phyloP scores from a whole-genome alignment of 2,329 filamentous ascomycete genomes.

The Daldinia eschscholtzii region DNA sequence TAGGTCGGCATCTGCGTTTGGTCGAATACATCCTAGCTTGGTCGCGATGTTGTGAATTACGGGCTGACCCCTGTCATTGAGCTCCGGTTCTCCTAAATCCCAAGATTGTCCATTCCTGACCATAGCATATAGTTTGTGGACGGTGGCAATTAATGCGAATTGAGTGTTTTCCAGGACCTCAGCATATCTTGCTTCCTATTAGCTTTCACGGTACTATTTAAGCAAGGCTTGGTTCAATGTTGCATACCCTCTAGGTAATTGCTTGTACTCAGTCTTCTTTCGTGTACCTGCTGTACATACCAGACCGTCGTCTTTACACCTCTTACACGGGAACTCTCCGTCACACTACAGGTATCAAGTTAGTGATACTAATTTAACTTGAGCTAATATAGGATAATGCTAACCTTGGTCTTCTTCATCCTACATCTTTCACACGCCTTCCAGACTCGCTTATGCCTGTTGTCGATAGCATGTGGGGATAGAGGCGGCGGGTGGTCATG shows the following conservation, averaged over 20 bases:
- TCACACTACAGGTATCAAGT: conserved; percentile 63
- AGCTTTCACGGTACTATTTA: conserved; percentile 36
- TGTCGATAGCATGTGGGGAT: conserved; percentile 60
- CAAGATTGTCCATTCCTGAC: conserved; percentile 69
- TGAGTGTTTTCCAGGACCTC: conserved; percentile 75
- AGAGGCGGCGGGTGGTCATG: conserved; percentile 57
- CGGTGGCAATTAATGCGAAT: conserved; percentile 72
- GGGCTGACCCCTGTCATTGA: conserved; percentile 73
- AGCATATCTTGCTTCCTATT: conserved; percentile 62
- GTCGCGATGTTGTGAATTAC: conserved; percentile 75
- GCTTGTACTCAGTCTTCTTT: conserved; percentile 78
- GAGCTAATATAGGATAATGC: conserved; percentile 20
- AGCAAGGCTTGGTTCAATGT: conserved; percentile 7
- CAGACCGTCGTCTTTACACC: conserved; percentile 74
- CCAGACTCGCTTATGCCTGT: conserved; percentile 74
- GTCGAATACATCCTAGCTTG: conserved; percentile 73
- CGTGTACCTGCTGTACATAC: conserved; percentile 73
- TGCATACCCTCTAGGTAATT: conserved; percentile 70
- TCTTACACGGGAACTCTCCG: conserved; percentile 74
- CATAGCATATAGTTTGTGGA: conserved; percentile 75
- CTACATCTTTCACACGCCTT: conserved; percentile 75
- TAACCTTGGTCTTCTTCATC: conserved; percentile 78
- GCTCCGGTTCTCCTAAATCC: conserved; percentile 72
- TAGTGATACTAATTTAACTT: conserved; percentile 8
- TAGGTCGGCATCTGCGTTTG: conserved; percentile 71